Conservation (phyloP, 2,329 filamentous ascomycete species). For the Falciphora oryzae region DNA sequence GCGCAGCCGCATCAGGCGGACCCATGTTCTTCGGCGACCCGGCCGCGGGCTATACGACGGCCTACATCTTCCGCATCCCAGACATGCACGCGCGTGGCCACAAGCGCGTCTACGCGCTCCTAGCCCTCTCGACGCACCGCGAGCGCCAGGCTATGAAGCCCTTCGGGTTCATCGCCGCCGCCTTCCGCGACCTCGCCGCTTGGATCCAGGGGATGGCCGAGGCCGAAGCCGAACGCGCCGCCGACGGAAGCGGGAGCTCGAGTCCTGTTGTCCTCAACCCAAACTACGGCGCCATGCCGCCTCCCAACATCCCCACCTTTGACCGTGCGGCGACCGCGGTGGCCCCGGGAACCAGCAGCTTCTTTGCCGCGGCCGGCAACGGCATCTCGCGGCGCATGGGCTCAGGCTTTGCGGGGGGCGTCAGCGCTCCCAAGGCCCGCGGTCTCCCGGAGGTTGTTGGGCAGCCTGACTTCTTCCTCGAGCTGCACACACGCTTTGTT, state of each 20-base stretch:
- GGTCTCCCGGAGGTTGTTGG: constrained; percentile 62
- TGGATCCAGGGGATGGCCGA: constrained; percentile 64
- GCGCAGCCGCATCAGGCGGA: constrained; percentile 53
- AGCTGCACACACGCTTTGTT: constrained; percentile 60
- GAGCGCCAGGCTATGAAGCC: constrained; percentile 61
- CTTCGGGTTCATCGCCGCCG: constrained; percentile 55
- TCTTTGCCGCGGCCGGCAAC: constrained; percentile 46
- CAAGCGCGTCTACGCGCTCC: constrained; percentile 62
- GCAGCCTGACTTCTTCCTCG: constrained; percentile 62
- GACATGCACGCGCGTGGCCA: constrained; percentile 62
- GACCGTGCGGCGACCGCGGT: not conserved
- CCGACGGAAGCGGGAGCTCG: constrained; percentile 30
- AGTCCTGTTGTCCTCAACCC: constrained; percentile 34
- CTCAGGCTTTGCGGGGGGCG: constrained; percentile 45
- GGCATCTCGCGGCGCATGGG: constrained; percentile 55
- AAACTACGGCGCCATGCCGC: constrained; percentile 22
- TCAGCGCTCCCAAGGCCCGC: constrained; percentile 51
- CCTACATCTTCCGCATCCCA: constrained; percentile 64
- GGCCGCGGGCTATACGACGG: constrained; percentile 60
- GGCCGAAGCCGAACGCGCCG: constrained; percentile 51
- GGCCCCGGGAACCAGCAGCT: constrained; percentile 40
- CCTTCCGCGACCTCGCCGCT: constrained; percentile 57
- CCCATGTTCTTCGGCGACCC: constrained; percentile 66
- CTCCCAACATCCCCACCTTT: not conserved
- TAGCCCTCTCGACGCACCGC: constrained; percentile 60